A percentile compares a stretch with the other conserved stretches of the same genome.
Conservation (phyloP, 148 eudicot genomes). For the Vaccinium vitisidaea region DNA sequence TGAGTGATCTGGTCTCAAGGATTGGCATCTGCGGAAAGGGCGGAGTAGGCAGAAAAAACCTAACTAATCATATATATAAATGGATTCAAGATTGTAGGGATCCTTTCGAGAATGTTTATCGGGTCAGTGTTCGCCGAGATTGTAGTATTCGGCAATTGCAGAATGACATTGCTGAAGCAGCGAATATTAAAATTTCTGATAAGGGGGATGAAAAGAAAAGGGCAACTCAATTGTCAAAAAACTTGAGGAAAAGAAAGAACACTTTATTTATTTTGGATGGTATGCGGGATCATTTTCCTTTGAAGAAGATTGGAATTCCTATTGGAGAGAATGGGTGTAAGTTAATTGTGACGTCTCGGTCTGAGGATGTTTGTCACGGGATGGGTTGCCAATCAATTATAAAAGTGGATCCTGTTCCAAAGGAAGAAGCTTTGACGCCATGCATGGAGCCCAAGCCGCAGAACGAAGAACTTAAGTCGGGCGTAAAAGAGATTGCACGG, state of each 20-base stretch:
- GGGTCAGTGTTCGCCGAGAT: neutral
- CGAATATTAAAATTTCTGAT: neutral
- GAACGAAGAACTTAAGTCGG: neutral
- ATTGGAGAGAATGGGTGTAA: too few species aligned
- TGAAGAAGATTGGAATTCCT: neutral
- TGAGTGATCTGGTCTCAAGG: neutral
- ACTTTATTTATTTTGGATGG: slow-evolving; percentile 15
- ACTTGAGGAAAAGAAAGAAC: neutral
- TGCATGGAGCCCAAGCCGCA: too few species aligned
- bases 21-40: slow-evolving; percentile 9
- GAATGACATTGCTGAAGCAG: neutral
- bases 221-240: neutral
- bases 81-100: neutral
- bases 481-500: neutral
- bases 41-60: neutral
- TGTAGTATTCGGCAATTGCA: neutral
- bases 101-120: neutral
- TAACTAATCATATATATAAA: neutral
- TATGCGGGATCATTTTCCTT: slow-evolving; percentile 14
- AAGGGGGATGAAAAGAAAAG: neutral
- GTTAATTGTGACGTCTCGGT: too few species aligned
- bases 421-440: too few species aligned
- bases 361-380: too few species aligned
- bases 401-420: too few species aligned
- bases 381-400: too few species aligned